These are phyloP conservation scores for Nakaseomyces glabratus DNA, from an alignment of 1,139 yeast species.

Conservation along the genomic window DNA sequence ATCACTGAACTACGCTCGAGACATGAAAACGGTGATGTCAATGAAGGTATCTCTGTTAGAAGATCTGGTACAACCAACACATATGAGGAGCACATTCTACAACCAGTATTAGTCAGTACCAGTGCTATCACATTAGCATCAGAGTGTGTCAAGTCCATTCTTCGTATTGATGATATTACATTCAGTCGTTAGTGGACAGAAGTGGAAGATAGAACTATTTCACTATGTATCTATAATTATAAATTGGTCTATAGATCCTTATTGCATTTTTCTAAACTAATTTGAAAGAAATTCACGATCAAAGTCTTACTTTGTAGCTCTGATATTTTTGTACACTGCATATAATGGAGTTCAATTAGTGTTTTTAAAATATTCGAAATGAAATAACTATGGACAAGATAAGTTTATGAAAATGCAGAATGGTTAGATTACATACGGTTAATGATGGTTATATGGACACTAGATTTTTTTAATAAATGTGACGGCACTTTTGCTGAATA, in stretches of 20 bases:
- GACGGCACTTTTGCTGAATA: slow-evolving; percentile 60
- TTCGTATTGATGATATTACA: slow-evolving; percentile 94
- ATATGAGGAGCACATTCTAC: slow-evolving; percentile 87
- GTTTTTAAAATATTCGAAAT: too few species aligned
- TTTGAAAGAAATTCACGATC: too few species aligned
- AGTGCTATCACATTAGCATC: slow-evolving; percentile 92
- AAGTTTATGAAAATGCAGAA: too few species aligned
- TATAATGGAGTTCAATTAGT: too few species aligned
- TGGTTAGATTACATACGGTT: too few species aligned
- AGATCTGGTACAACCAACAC: slow-evolving; percentile 91
- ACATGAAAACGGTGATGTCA: slow-evolving; percentile 83
- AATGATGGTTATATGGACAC: too few species aligned
- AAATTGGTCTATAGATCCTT: neutral
- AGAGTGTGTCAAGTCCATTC: slow-evolving; percentile 89
- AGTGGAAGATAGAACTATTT: too few species aligned
- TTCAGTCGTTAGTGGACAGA: slow-evolving; percentile 63
- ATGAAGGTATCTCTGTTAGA: slow-evolving; percentile 94
- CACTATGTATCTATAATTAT: slow-evolving; percentile 4
- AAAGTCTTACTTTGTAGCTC: too few species aligned
- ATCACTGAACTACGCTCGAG: slow-evolving; percentile 89
- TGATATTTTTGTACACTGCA: too few species aligned
- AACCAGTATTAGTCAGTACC: slow-evolving; percentile 89
- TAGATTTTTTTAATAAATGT: slow-evolving; percentile 33
- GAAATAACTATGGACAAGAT: too few species aligned
- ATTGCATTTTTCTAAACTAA: neutral